A percentile compares a stretch with the other conserved stretches of the same genome.
phyloP scores from a whole-genome alignment of 257 asterid genomes.

The Gentiana macrophylla region DNA sequence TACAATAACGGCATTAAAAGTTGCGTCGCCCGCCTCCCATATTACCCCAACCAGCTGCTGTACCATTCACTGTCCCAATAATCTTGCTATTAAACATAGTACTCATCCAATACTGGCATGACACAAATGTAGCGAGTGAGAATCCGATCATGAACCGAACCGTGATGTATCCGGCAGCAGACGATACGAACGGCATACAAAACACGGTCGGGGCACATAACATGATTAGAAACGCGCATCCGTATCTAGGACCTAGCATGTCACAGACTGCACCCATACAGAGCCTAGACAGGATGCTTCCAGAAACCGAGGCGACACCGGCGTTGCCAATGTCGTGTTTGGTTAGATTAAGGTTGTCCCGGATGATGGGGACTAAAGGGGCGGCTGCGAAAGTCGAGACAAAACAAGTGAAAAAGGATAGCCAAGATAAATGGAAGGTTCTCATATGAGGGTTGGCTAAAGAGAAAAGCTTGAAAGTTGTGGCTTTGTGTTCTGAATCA shows the following conservation, averaged over 20 bases:
- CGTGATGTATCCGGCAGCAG: conserved; percentile 28
- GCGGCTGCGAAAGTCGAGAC: conserved; percentile 54
- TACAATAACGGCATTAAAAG: conserved; percentile 50
- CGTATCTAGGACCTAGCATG: conserved; percentile 45
- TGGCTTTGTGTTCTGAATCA: conserved; percentile 58
- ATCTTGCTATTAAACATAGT: conserved; percentile 44
- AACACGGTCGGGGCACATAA: conserved; percentile 47
- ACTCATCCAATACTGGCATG: conserved; percentile 61
- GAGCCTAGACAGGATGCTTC: conserved; percentile 56
- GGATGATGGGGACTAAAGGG: conserved; percentile 48
- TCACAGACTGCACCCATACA: conserved; percentile 51
- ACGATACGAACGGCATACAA: conserved; percentile 37
- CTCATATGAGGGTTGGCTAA: conserved; percentile 50
- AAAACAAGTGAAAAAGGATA: conserved; percentile 47
- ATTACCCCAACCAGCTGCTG: conserved; percentile 66
- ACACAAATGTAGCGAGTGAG: conserved; percentile 51
- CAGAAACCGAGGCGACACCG: conserved; percentile 57
- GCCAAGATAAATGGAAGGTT: conserved; percentile 55
- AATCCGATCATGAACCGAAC: conserved; percentile 60
- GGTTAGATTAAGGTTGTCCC: conserved; percentile 38
- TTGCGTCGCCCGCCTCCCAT: conserved; percentile 69
- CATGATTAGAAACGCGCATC: conserved; percentile 44
- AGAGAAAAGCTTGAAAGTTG: conserved; percentile 34
- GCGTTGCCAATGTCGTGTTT: conserved; percentile 45
- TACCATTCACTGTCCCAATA: conserved; percentile 46